phyloP scores from a whole-genome alignment of 805 yeast species.

The Yarrowia yakushimensis region DNA sequence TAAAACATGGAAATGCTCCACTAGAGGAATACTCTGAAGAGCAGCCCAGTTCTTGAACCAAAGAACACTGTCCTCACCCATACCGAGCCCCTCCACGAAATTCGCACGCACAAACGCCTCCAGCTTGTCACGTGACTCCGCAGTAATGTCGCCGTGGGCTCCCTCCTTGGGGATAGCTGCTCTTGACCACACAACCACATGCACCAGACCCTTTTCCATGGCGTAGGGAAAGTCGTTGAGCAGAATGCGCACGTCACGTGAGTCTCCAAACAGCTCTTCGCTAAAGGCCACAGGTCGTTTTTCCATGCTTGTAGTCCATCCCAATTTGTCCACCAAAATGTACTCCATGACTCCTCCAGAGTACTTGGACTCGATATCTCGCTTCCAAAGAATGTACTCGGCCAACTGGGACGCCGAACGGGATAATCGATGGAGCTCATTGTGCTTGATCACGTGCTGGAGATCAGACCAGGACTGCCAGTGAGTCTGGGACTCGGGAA shows the following conservation, averaged over 20 bases:
- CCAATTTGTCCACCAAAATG: conserved; percentile 5
- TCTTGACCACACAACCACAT: conserved; percentile 57
- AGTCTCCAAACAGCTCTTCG: conserved; percentile 2
- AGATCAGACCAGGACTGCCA: conserved; percentile 1
- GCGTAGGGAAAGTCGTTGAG: conserved; percentile 56
- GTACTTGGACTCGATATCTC: neutral
- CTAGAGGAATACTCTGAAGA: conserved; percentile 51
- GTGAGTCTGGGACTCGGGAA: neutral
- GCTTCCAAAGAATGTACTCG: conserved; percentile 18
- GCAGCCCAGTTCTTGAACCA: conserved; percentile 61
- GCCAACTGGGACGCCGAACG: conserved; percentile 8
- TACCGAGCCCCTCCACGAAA: conserved; percentile 42
- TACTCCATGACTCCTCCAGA: conserved; percentile 25
- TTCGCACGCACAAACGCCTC: conserved; percentile 43
- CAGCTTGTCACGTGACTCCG: conserved; percentile 40
- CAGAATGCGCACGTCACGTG: conserved; percentile 45
- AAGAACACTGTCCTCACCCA: conserved; percentile 40
- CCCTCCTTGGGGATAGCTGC: conserved; percentile 44
- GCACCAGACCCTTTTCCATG: conserved; percentile 47
- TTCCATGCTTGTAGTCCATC: neutral
- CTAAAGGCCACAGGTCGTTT: neutral
- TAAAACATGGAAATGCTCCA: conserved; percentile 57
- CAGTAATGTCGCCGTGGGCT: conserved; percentile 44
- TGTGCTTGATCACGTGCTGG: neutral
- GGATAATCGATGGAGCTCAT: conserved; percentile 9